Conservation (phyloP, 176 grass and related monocot genomes). For the Ananas comosus region DNA sequence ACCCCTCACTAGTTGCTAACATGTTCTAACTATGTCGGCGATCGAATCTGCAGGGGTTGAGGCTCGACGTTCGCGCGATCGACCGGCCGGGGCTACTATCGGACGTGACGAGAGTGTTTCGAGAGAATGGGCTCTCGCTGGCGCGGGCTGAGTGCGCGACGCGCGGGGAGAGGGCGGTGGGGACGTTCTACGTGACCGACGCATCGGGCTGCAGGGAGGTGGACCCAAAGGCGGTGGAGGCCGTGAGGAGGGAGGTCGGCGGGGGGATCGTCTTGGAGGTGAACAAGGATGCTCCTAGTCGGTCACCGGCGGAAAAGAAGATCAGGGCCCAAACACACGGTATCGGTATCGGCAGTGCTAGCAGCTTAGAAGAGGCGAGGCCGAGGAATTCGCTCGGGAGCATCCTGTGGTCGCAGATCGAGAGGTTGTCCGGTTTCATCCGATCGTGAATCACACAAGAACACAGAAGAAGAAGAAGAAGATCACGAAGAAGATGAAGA, state of each 20-base stretch:
- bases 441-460: constrained; percentile 5
- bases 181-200: constrained; percentile 42
- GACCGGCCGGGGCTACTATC: constrained; percentile 42
- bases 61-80: constrained; percentile 34
- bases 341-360: constrained; percentile 2
- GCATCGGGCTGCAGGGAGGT: constrained; percentile 30
- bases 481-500: background rate
- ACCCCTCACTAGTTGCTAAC: background rate
- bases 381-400: constrained; percentile 31
- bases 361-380: constrained; percentile 6
- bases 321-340: background rate
- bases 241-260: constrained; percentile 23
- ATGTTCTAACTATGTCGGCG: background rate
- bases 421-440: constrained; percentile 34
- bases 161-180: constrained; percentile 36
- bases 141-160: constrained; percentile 28
- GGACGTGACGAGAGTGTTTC: constrained; percentile 46
- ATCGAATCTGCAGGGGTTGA: constrained; percentile 37
- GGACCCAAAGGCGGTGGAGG: constrained; percentile 29
- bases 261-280: constrained; percentile 34
- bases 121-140: constrained; percentile 50
- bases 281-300: constrained; percentile 4
- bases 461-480: background rate
- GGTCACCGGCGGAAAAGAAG: constrained; percentile 34
- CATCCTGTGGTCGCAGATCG: constrained; percentile 37